A percentile compares a stretch with the other conserved stretches of the same genome.
Evolutionary conservation across 495 filamentous ascomycete species (phyloP).

Genomic region (Filosporella fistucella): DNA sequence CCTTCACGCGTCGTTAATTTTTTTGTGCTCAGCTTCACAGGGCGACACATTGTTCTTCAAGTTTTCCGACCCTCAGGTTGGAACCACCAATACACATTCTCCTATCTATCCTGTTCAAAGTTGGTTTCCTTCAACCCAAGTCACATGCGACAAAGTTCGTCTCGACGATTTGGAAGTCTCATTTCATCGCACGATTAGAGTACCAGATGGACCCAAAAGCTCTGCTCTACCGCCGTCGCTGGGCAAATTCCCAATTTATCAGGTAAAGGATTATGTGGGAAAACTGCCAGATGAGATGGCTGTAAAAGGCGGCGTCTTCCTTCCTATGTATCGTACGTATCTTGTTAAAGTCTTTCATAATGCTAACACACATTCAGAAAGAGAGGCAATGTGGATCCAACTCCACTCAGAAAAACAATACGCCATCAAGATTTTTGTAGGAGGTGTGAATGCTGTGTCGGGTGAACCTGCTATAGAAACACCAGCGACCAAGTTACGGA

Average conservation of each 20-base stretch:
- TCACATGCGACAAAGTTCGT: too few species aligned
- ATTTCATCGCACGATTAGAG: not conserved
- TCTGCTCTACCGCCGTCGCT: not conserved
- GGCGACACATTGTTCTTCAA: too few species aligned
- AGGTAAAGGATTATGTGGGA: not conserved
- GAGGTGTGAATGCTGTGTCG: constrained; percentile 43
- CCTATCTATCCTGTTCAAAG: too few species aligned
- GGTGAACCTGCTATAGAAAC: constrained; percentile 31
- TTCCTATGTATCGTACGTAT: constrained; percentile 3
- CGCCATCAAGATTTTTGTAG: constrained; percentile 40
- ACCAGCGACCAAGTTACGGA: constrained; percentile 10
- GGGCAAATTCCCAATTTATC: not conserved
- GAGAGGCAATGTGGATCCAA: constrained; percentile 40
- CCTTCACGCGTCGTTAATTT: too few species aligned
- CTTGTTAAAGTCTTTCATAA: too few species aligned
- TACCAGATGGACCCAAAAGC: not conserved
- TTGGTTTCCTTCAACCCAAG: too few species aligned
- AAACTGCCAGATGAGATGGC: not conserved
- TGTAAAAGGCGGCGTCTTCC: not conserved
- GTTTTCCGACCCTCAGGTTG: too few species aligned
- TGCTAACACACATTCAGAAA: too few species aligned
- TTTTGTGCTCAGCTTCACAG: too few species aligned
- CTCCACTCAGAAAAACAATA: constrained; percentile 28
- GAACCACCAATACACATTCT: too few species aligned
- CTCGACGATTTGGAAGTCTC: not conserved